Percentiles rank a stretch among this genome's conserved stretches.
Evolutionary conservation across 108 stramenopile genomes (phyloP).

Genomic region (Seminavis robusta): DNA sequence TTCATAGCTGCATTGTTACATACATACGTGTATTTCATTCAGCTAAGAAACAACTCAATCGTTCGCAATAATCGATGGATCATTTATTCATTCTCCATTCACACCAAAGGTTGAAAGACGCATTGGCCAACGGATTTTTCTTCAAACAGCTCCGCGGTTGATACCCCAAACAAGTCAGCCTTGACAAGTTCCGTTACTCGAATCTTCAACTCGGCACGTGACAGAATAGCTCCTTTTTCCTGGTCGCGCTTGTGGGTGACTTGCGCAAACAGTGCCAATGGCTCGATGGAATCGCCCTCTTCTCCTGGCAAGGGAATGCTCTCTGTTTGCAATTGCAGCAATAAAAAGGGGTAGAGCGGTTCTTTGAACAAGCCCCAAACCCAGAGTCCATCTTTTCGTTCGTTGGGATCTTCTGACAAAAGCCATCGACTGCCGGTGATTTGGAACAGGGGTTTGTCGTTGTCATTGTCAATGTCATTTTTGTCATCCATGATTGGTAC

Average conservation of each 20-base stretch:
- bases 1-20: neutral
- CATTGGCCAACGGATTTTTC: slow-evolving; percentile 64
- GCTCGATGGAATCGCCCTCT: slow-evolving; percentile 50
- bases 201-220: slow-evolving; percentile 30
- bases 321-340: slow-evolving; percentile 75
- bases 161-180: slow-evolving; percentile 67
- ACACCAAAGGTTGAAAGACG: slow-evolving; percentile 38
- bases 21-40: neutral
- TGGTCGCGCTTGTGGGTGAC: slow-evolving; percentile 60
- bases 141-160: slow-evolving; percentile 69
- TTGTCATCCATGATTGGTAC: slow-evolving; percentile 1
- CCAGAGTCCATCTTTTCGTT: slow-evolving; percentile 86
- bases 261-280: slow-evolving; percentile 73
- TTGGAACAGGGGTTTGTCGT: slow-evolving; percentile 10
- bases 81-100: neutral
- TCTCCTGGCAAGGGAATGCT: slow-evolving; percentile 41
- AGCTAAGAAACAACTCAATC: neutral
- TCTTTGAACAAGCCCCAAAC: slow-evolving; percentile 90
- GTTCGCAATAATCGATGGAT: neutral
- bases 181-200: slow-evolving; percentile 52
- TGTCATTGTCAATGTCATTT: slow-evolving; percentile 8
- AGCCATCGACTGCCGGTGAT: slow-evolving; percentile 60
- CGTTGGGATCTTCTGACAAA: slow-evolving; percentile 84
- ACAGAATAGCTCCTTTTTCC: slow-evolving; percentile 30
- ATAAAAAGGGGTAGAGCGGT: slow-evolving; percentile 85